Base-by-base conservation (phyloP, 164 flowering plant species). In the Brasenia schreberi region DNA sequence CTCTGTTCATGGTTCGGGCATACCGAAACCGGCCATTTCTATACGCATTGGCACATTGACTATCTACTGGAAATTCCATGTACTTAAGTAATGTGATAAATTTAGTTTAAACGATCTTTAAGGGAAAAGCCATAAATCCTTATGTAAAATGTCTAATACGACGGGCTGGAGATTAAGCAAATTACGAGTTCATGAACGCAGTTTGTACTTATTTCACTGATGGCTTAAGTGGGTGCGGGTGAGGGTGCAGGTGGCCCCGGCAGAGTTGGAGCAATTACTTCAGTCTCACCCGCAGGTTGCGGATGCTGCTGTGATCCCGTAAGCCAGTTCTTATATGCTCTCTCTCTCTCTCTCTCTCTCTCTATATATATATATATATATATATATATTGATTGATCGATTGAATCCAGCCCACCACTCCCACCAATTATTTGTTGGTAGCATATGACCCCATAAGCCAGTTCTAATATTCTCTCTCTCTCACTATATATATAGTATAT, bases 261-360 rank as follows among this genome's bases (percentile, higher is more conserved):
- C 98, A n/a, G 98, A 94, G 66, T 16, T 68, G 19, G 68, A 68
- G 61, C 69, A 69, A 1, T 43, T 71, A 59, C n/a, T 73, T n/a
- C 70, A 64, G 42, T 67, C 89, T 39, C 97, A 94, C 67, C 87
- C 93, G 0, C 78, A 85, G 59, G 80, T 94, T 5, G 69, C 73
- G 10, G 98, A 94, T 78, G 90, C 83, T 73, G 98, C 96, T 27
- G 98, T 91, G 39, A 86, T 94, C n/a, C 98, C 97, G 98, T 94
- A 74, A 80, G 97, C 14, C 53, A 45, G 27, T 23, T 23, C 27
- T 23, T 0, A 23, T 23, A 23, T 23, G 27, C 43, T 42, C 43
- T 39, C 42, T 62, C 14, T 23, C 27, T 23, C 27, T 23, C 27
- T 23, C 27, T 23, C 27, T 23, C 27, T 23, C 27, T 23, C 27